Evolutionary conservation across 768 basidiomycete species (phyloP), one percentile per base, ranked within the genome.

Genomic region (Auricularia sp.): DNA sequence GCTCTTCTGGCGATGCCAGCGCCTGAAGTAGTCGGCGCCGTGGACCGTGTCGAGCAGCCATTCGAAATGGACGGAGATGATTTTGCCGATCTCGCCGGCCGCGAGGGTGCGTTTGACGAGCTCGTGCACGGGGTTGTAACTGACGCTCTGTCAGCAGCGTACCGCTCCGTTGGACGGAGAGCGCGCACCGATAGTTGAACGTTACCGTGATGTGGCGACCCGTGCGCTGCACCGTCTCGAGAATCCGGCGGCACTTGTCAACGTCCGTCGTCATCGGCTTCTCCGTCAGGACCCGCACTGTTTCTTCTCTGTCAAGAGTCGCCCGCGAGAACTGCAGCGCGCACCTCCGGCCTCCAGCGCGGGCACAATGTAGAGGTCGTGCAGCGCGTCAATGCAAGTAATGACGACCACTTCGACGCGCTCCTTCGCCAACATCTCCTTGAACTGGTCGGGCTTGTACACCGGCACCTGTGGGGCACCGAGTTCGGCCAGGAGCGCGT

Each of bases 251-350:
- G 67, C 79, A 81, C 67, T 82, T 82, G 51, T 77, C 79, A 35
- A 77, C 74, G 66, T 80, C 78, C 21, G 81, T 82, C 1, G 81
- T 81, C 80, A 82, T 82, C 0, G 81, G 81, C 69, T 82, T 82
- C 70, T 83, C 81, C n/a, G 81, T 81, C 63, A 83, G 68, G 6
- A 82, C 81, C 16, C 76, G 75, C 18, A 83, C 79, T 79, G 61
- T 10, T 4, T 34, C n/a, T 14, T 64, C 10, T 64, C 34, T 66
- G 56, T 35, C 44, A 56, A 33, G 42, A 7, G 21, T 13, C 36
- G 42, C 45, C 33, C 18, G 14, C n/a, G 24, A 11, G 34, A 29
- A 33, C 10, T 13, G 56, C 44, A 14, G 24, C 3, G 69, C 77
- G 68, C 62, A 77, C 79, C 77, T 71, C 78, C 77, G 21, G 76